Percentiles rank a stretch among this genome's conserved stretches.
Evolutionary conservation across 2,329 filamentous ascomycete species (phyloP).

Genomic region (Sporothrix luriei): DNA sequence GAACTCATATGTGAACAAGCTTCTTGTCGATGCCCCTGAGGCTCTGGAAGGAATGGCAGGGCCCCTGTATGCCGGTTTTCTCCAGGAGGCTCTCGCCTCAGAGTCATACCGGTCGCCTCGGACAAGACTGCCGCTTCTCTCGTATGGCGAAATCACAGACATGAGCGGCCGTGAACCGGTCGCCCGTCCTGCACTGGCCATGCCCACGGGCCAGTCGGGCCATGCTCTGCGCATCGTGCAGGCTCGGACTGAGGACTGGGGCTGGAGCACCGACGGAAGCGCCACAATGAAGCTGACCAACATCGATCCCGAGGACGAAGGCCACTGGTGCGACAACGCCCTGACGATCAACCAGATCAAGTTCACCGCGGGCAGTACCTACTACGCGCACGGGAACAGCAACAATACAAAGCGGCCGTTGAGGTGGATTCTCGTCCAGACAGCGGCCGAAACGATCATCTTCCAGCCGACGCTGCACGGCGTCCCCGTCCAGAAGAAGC

Average conservation of each 20-base stretch:
- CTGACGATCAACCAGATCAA: constrained; percentile 56
- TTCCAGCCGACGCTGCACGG: constrained; percentile 55
- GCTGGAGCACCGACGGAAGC: constrained; percentile 55
- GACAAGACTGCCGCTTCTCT: constrained; percentile 49
- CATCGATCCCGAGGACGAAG: constrained; percentile 48
- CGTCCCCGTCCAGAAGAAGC: constrained; percentile 40
- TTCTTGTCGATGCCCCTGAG: constrained; percentile 55
- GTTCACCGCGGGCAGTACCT: constrained; percentile 48
- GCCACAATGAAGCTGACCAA: constrained; percentile 53
- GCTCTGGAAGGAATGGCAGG: constrained; percentile 48
- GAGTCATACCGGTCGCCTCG: constrained; percentile 30
- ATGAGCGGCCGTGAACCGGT: constrained; percentile 38
- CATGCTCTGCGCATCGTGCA: constrained; percentile 60
- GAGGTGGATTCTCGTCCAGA: constrained; percentile 58
- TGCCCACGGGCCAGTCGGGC: constrained; percentile 58
- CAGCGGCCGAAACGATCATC: constrained; percentile 54
- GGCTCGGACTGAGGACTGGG: constrained; percentile 54
- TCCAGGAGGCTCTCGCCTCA: constrained; percentile 43
- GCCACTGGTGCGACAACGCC: constrained; percentile 59
- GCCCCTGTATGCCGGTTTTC: constrained; percentile 41
- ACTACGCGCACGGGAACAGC: not conserved
- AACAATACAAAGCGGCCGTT: constrained; percentile 40
- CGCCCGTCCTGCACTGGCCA: constrained; percentile 49
- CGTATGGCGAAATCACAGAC: constrained; percentile 58
- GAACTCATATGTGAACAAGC: constrained; percentile 52